Evolutionary conservation across 148 eudicot genomes (phyloP), one percentile per base, ranked within the genome.

Genomic region (Hydrangea macrophylla): DNA sequence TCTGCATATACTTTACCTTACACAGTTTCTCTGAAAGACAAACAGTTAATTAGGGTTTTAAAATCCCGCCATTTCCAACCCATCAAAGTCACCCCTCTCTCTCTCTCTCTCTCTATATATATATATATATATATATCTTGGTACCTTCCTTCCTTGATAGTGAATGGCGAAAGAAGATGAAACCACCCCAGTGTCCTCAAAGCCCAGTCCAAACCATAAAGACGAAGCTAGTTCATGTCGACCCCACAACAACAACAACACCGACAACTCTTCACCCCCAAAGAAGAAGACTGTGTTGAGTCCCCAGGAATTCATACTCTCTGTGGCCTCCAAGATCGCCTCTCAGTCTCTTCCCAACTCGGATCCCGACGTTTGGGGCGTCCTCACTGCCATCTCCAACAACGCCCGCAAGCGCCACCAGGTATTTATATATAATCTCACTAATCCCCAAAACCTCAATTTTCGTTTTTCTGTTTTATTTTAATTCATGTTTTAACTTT

Each of bases 341-440:
- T 73, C 86, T 42, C 94, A 86, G 83, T 81, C 88, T 1, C 80
- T 93, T 6, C 90, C 85, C 18, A 75, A 76, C 65, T 75, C 92
- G 11, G 90, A 90, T 76, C 86, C 87, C 22, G 75, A 84, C 3
- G 96, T 93, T 42, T 93, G 98, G 98, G 98, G 84, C 13, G 98
- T 88, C 32, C 92, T 93, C 64, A 93, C 98, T 7, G 98, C 96
- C 32, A 90, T 93, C 27, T 93, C 96, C 11, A 73, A 53, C 50
- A 82, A 81, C 55, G 92, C 98, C 50, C 92, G 98, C 5, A 88
- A 90, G 57, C 89, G 96, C 22, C 71, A 67, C 20, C 92, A 88
- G 98, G 98, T 86, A n/a, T n/a, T n/a, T n/a, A n/a, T 35, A 35
- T 35, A 35, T 35, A 8, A 4, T 8, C 39, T 35, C 4, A 35